A percentile compares a stretch with the other conserved stretches of the same genome.
phyloP scores from a whole-genome alignment of 495 filamentous ascomycete species.

The Penicillium bialowiezense region DNA sequence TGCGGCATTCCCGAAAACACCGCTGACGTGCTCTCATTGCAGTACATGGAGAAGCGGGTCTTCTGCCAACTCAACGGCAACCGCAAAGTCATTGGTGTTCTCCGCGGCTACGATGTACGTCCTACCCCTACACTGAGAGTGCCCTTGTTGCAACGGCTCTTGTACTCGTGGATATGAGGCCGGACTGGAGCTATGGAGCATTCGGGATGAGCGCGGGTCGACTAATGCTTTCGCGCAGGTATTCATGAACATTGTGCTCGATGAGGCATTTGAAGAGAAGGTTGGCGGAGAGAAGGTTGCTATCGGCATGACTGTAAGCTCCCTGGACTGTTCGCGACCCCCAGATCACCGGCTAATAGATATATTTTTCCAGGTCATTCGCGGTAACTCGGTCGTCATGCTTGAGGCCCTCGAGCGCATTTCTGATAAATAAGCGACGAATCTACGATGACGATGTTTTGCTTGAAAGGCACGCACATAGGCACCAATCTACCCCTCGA shows the following conservation, averaged over 20 bases:
- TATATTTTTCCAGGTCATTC: conserved; percentile 61
- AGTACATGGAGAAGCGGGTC: conserved; percentile 99
- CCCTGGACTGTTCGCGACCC: background rate
- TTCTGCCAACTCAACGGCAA: conserved; percentile 97
- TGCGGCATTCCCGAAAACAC: background rate
- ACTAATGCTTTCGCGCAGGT: conserved; percentile 55
- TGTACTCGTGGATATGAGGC: background rate
- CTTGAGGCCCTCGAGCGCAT: conserved; percentile 72
- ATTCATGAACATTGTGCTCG: conserved; percentile 96
- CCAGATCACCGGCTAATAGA: conserved; percentile 4
- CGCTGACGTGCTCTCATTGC: conserved; percentile 16
- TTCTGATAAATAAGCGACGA: conserved; percentile 43
- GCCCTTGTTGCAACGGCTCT: background rate
- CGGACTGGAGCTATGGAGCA: background rate
- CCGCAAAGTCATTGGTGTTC: conserved; percentile 91
- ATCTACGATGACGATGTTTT: conserved; percentile 16
- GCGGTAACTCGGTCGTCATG: conserved; percentile 96
- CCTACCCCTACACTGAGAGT: background rate
- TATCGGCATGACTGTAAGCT: conserved; percentile 86
- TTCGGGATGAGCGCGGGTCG: background rate
- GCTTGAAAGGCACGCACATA: conserved; percentile 17
- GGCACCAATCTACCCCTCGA: conserved; percentile 11
- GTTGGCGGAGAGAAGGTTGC: conserved; percentile 84
- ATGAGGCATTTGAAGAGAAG: conserved; percentile 97
- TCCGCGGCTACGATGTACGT: conserved; percentile 93